A percentile compares a stretch with the other conserved stretches of the same genome.
phyloP scores from a whole-genome alignment of 176 grass and related monocot genomes.

The Eremochloa ophiuroides region DNA sequence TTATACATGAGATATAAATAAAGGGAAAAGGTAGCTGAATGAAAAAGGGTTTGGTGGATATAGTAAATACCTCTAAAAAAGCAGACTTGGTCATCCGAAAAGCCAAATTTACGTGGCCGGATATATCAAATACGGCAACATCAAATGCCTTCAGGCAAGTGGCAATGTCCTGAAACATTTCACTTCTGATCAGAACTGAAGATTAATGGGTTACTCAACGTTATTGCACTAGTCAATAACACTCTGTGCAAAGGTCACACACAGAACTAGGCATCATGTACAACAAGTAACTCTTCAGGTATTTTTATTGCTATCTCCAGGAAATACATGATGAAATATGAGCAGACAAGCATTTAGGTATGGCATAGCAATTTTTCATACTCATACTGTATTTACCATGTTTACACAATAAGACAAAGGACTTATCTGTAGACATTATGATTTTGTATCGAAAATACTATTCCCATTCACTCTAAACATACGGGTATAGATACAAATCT shows the following conservation, averaged over 20 bases:
- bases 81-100: constrained; percentile 71
- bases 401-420: constrained; percentile 5
- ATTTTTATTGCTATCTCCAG: neutral
- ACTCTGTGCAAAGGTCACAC: neutral
- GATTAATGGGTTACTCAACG: neutral
- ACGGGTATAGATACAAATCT: neutral
- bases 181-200: constrained; percentile 13
- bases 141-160: constrained; percentile 60
- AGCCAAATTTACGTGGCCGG: constrained; percentile 70
- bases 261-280: neutral
- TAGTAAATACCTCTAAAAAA: constrained; percentile 63
- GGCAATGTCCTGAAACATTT: constrained; percentile 59
- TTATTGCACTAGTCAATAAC: neutral
- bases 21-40: neutral
- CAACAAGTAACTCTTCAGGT: neutral
- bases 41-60: neutral
- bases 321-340: constrained; percentile 2
- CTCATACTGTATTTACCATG: neutral
- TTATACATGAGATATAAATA: constrained; percentile 5
- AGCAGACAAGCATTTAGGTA: constrained; percentile 17
- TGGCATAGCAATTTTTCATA: neutral
- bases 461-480: neutral
- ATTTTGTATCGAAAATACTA: neutral
- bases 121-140: constrained; percentile 60
- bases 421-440: neutral